A percentile compares a stretch with the other conserved stretches of the same genome.
These are phyloP conservation scores for Xylaria scruposa DNA, from an alignment of 495 filamentous ascomycete genomes.

Conservation along the genomic window DNA sequence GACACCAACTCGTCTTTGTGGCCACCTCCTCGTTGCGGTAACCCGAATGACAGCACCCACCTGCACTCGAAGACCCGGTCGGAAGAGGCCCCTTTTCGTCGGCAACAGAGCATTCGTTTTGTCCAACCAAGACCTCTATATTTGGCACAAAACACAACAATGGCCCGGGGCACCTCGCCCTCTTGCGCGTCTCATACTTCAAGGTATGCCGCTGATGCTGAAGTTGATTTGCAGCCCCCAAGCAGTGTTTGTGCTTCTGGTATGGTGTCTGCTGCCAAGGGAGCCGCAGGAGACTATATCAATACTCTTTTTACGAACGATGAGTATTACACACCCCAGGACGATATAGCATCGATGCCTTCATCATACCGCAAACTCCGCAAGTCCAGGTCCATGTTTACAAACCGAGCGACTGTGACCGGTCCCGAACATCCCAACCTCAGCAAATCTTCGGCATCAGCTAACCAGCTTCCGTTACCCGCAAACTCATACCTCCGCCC, in stretches of 20 bases:
- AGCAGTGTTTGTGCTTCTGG: conserved; percentile 44
- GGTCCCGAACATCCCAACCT: conserved; percentile 17
- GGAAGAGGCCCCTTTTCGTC: conserved; percentile 35
- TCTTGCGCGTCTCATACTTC: background rate
- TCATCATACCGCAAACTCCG: conserved; percentile 79
- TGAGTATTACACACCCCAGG: conserved; percentile 62
- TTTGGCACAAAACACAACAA: background rate
- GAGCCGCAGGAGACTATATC: conserved; percentile 44
- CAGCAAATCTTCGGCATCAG: conserved; percentile 35
- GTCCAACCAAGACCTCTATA: conserved; percentile 42
- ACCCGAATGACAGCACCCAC: background rate
- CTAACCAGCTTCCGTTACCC: conserved; percentile 39
- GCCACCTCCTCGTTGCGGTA: conserved; percentile 37
- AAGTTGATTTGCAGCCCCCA: conserved; percentile 29
- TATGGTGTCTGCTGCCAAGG: conserved; percentile 43
- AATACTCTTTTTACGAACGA: conserved; percentile 46
- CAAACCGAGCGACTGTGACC: conserved; percentile 49
- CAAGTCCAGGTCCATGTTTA: conserved; percentile 76
- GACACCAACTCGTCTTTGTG: conserved; percentile 33
- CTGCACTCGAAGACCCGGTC: background rate
- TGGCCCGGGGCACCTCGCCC: background rate
- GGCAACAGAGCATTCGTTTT: conserved; percentile 64
- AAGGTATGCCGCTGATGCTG: background rate
- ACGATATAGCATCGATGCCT: conserved; percentile 67
- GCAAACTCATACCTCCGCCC: background rate